Evolutionary conservation across 129 eudicot genomes (phyloP).

Genomic region (Sambucus nigra): DNA sequence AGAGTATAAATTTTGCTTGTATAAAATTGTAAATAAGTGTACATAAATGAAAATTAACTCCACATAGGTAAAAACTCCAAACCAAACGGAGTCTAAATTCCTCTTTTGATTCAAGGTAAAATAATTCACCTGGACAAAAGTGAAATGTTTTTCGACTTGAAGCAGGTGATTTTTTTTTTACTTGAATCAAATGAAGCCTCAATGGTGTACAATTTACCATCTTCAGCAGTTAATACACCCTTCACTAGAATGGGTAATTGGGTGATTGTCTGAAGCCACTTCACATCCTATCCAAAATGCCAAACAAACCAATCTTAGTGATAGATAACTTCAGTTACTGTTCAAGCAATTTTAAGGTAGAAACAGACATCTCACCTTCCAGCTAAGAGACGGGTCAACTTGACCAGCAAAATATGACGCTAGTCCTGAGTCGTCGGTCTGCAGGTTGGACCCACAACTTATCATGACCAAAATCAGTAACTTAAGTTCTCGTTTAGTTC

Average conservation of each 20-base stretch:
- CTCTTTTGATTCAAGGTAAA: no score
- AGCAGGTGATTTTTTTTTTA: no score
- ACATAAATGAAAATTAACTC: no score
- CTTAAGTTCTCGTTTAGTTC: no score
- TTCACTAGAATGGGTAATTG: constrained; percentile 74
- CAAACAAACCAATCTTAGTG: neutral
- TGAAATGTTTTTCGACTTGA: no score
- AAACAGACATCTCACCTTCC: constrained; percentile 47
- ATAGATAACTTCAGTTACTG: neutral
- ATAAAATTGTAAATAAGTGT: no score
- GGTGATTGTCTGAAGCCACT: constrained; percentile 94
- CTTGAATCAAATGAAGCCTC: neutral
- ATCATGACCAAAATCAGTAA: constrained; percentile 3
- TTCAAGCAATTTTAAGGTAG: neutral
- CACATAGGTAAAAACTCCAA: no score
- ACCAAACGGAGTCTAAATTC: no score
- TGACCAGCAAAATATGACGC: constrained; percentile 84
- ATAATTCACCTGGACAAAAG: no score
- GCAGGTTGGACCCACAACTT: constrained; percentile 9
- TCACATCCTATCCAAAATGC: constrained; percentile 44
- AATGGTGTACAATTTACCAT: constrained; percentile 35
- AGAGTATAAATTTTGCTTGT: no score
- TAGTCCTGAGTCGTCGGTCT: constrained; percentile 84
- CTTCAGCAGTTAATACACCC: constrained; percentile 93
- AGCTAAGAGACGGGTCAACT: constrained; percentile 78